Conservation (phyloP, 768 basidiomycete genomes). For the Floccularia luteovirens region DNA sequence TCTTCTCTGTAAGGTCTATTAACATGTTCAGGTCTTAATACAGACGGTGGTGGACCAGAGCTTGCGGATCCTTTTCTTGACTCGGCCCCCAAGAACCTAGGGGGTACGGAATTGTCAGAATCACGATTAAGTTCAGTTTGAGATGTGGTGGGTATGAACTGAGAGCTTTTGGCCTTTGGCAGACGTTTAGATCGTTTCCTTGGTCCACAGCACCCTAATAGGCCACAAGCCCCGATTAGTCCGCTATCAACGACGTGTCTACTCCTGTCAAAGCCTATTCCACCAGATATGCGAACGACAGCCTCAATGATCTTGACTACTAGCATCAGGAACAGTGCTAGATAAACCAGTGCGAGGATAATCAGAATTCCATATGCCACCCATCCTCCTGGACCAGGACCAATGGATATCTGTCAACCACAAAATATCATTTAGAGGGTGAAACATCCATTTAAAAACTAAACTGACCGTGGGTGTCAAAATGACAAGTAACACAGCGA, state of each 20-base stretch:
- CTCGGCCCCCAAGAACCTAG: slow-evolving; percentile 22
- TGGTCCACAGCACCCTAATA: slow-evolving; percentile 61
- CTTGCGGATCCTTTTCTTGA: slow-evolving; percentile 44
- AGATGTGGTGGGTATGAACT: slow-evolving; percentile 2
- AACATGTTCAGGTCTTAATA: slow-evolving; percentile 75
- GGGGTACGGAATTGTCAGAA: slow-evolving; percentile 36
- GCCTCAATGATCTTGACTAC: slow-evolving; percentile 82
- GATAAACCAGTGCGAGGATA: slow-evolving; percentile 74
- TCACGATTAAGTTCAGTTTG: slow-evolving; percentile 12
- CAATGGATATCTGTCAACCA: slow-evolving; percentile 78
- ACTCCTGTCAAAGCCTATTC: slow-evolving; percentile 80
- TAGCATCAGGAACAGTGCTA: slow-evolving; percentile 78
- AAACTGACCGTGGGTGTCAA: slow-evolving; percentile 75
- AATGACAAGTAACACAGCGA: slow-evolving; percentile 86
- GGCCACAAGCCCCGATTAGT: slow-evolving; percentile 74
- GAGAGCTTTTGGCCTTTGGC: slow-evolving; percentile 13
- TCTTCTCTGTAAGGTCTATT: slow-evolving; percentile 71
- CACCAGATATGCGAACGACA: slow-evolving; percentile 65
- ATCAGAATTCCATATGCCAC: slow-evolving; percentile 89
- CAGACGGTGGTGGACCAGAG: slow-evolving; percentile 59
- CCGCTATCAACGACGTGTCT: slow-evolving; percentile 77
- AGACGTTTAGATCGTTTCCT: slow-evolving; percentile 27
- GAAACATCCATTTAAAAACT: not conserved
- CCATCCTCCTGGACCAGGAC: slow-evolving; percentile 79
- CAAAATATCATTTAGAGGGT: not conserved